Evolutionary conservation across 1,139 yeast species (phyloP), one percentile per base, ranked within the genome.

Genomic region (Suhomyces coccinellae): DNA sequence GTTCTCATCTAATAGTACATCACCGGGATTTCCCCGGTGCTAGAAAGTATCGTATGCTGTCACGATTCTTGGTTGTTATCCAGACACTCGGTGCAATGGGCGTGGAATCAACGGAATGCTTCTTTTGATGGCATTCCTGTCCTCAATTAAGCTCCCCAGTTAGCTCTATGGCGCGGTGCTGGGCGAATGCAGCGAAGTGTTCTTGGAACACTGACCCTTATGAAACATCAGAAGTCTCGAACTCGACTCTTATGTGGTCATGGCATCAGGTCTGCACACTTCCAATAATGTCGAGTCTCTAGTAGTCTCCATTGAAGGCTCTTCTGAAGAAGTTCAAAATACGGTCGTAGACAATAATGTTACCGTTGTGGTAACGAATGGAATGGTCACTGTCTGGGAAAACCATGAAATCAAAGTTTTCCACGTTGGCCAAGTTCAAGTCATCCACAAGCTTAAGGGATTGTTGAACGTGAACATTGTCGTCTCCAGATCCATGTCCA

Each of bases 401-500:
- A 3, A 85, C 76, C 72, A 82, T 83, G 52, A 85, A 70, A 57
- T 86, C 93, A 54, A 80, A 86, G 62, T 86, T 86, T 55, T 84
- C 88, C 33, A 85, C 74, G 5, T 69, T 71, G 10, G 68, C 76
- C 44, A 82, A 57, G 57, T 85, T 79, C 50, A 85, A 72, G 49
- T 75, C 70, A 58, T 86, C 93, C 43, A 86, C 59, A 17, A 86
- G 67, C 58, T 80, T 82, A 51, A 84, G 73, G 17, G 85, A 71
- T 63, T 86, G 83, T 59, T 86, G 95, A 59, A 85, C 77, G 62
- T 86, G 95, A 33, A 86, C 95, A 52, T 86, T 86, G 61, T 86
- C 95, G 62, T 86, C 95, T 15, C 91, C 93, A 1, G 87, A 79
- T 9, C 95, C 95, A 61, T 86, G 95, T 73, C 85, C 83, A 41